Base-by-base conservation (phyloP, 140 eudicot species). In the Anethum foeniculum region DNA sequence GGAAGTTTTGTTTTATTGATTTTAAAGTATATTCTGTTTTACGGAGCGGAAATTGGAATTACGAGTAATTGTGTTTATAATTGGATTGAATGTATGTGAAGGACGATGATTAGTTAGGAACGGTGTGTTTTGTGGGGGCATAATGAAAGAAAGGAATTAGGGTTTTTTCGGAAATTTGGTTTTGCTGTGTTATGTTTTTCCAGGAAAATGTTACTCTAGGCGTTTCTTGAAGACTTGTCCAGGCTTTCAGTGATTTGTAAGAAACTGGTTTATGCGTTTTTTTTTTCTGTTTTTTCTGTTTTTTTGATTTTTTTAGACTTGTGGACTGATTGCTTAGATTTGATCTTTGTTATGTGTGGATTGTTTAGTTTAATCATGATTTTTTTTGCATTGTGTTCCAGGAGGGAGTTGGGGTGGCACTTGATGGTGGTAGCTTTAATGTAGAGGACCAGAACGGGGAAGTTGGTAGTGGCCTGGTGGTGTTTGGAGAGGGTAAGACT, bases 201-300 rank as follows among this genome's bases (percentile, higher is more conserved):
- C 78, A 60, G 46, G 78, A 58, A 38, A 49, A 75, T 46, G 78
- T 86, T 77, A 77, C 81, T 25, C 79, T 91, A 89, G 90, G 88
- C 85, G 88, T 86, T 74, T 62, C 84, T 69, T 83, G 94, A 89
- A 89, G 94, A 84, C 89, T n/a, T 75, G 60, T 75, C 86, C 3
- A 88, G 95, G 86, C 87, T 85, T 88, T 92, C 90, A 87, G 72
- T 86, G 86, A 90, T 90, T 91, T 88, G 97, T 92, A 92, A 92
- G 97, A 92, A 92, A 81, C 87, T 86, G 81, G 90, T 79, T 84
- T 83, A 81, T 82, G 86, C 60, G 67, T 87, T 25, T 75, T 34
- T 82, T 60, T 23, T 46, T 77, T 65, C 74, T 48, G 18, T 30
- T 15, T 28, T 48, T 32, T 77, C 48, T 39, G 5, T 30, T 27